Evolutionary conservation across 306 rosid genomes (phyloP).

Genomic region (Styphnolobium japonicum): DNA sequence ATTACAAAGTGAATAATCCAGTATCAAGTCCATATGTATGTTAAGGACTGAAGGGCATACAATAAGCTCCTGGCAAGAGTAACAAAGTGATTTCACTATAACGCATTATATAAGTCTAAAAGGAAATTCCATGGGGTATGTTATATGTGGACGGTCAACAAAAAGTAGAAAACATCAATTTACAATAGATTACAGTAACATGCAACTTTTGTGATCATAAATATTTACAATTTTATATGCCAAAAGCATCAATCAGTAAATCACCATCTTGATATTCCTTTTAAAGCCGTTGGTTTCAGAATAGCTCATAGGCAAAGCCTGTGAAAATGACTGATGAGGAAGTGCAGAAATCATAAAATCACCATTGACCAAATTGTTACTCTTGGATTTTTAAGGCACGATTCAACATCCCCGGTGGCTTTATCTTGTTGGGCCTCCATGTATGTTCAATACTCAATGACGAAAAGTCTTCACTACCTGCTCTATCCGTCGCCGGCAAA

Average conservation of each 20-base stretch:
- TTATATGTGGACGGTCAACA: background rate
- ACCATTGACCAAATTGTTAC: constrained; percentile 15
- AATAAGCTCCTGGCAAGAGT: background rate
- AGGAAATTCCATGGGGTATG: background rate
- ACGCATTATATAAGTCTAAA: background rate
- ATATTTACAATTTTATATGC: constrained; percentile 39
- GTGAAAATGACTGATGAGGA: constrained; percentile 7
- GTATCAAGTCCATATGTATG: background rate
- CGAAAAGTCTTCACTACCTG: constrained; percentile 91
- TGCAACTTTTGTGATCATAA: background rate
- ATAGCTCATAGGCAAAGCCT: constrained; percentile 19
- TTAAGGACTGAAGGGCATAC: background rate
- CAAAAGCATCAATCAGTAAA: constrained; percentile 15
- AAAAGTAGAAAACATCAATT: background rate
- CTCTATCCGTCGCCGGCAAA: constrained; percentile 83
- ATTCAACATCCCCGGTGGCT: background rate
- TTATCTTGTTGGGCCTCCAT: background rate
- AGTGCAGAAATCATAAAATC: background rate
- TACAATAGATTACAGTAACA: background rate
- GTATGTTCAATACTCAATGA: constrained; percentile 49
- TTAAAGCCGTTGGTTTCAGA: constrained; percentile 1
- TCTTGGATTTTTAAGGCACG: constrained; percentile 17
- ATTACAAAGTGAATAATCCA: background rate
- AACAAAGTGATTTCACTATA: background rate
- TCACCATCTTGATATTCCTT: background rate